These are phyloP conservation scores for Zymoseptoria passerinii DNA, from an alignment of 2,329 filamentous ascomycete genomes.

Conservation along the genomic window DNA sequence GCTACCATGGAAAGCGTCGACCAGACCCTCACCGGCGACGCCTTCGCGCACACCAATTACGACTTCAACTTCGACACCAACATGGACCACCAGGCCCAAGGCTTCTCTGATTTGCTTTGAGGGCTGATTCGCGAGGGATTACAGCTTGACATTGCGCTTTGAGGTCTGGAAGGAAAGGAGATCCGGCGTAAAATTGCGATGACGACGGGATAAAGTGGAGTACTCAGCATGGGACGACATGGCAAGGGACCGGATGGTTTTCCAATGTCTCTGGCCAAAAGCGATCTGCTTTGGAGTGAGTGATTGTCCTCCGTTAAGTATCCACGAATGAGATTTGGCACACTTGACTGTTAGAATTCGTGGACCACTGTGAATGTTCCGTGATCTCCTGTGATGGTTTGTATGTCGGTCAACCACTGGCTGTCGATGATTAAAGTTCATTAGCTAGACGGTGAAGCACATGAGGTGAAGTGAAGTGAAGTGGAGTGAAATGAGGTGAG, in stretches of 20 bases:
- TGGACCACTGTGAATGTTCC: neutral
- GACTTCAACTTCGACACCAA: neutral
- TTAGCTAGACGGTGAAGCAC: neutral
- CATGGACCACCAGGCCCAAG: neutral
- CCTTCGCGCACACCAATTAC: neutral
- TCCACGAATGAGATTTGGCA: neutral
- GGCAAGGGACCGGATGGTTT: no score
- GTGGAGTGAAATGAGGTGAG: no score
- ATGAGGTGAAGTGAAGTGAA: neutral
- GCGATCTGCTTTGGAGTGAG: neutral
- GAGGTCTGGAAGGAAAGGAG: neutral
- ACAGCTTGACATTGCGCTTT: neutral
- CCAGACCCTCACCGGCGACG: neutral
- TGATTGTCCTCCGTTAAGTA: neutral
- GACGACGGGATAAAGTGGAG: neutral
- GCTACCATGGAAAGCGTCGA: neutral
- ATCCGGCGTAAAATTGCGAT: neutral
- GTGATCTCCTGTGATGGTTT: neutral
- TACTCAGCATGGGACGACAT: neutral
- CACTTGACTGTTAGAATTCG: neutral
- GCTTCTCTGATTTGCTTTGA: neutral
- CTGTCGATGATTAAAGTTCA: neutral
- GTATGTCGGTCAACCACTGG: neutral
- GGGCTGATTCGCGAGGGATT: neutral
- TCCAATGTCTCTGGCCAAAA: neutral